Conservation (phyloP, 768 basidiomycete species). For the Tylopilus subfusipes region DNA sequence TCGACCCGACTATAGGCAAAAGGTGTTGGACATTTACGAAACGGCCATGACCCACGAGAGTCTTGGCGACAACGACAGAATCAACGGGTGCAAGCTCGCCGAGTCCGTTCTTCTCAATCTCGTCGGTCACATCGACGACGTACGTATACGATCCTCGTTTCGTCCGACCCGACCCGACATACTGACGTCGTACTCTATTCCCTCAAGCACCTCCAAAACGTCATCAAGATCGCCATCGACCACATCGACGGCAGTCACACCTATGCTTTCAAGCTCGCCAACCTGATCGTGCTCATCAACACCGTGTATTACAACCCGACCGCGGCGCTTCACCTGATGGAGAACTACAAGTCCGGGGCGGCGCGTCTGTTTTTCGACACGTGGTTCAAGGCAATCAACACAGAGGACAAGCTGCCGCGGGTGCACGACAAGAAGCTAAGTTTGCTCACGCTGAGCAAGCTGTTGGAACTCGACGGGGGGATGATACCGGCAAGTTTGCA, state of each 20-base stretch:
- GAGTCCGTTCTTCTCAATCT: slow-evolving; percentile 82
- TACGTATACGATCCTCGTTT: slow-evolving; percentile 32
- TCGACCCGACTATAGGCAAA: slow-evolving; percentile 71
- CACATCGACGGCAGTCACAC: slow-evolving; percentile 63
- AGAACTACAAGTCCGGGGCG: slow-evolving; percentile 51
- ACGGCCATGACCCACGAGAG: slow-evolving; percentile 64
- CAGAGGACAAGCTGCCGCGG: slow-evolving; percentile 58
- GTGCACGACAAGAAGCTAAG: slow-evolving; percentile 90
- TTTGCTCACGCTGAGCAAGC: slow-evolving; percentile 68
- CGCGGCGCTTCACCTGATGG: slow-evolving; percentile 74
- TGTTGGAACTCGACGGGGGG: slow-evolving; percentile 66
- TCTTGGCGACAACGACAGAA: slow-evolving; percentile 80
- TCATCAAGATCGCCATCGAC: slow-evolving; percentile 59
- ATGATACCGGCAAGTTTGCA: slow-evolving; percentile 56
- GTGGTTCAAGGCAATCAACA: slow-evolving; percentile 77
- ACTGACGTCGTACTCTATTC: background rate
- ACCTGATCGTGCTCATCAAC: slow-evolving; percentile 82
- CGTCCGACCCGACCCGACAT: background rate
- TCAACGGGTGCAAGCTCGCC: slow-evolving; percentile 81
- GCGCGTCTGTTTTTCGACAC: slow-evolving; percentile 76
- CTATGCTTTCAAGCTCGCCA: slow-evolving; percentile 62
- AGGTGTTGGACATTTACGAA: slow-evolving; percentile 80
- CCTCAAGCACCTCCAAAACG: slow-evolving; percentile 56
- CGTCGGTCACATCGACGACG: slow-evolving; percentile 74
- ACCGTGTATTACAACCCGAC: slow-evolving; percentile 79